Conservation (phyloP, 208 protist species). For the Trypanosoma conorhini region DNA sequence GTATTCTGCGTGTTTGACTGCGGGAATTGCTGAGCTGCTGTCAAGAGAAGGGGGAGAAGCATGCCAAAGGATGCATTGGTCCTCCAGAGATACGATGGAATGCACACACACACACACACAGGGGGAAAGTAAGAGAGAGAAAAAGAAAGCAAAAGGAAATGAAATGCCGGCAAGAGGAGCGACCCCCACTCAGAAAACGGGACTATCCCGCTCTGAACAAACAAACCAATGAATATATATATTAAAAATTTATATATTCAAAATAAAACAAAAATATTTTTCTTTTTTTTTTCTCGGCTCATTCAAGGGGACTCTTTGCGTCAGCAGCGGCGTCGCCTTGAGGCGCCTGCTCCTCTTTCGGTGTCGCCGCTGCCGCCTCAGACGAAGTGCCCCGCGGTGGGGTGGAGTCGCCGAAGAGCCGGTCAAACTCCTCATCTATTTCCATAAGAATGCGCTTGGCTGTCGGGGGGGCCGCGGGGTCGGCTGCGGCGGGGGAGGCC, state of each 20-base stretch:
- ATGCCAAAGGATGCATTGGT: not conserved
- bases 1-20: not conserved
- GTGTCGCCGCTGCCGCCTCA: not conserved
- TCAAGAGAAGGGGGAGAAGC: not conserved
- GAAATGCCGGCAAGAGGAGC: not conserved
- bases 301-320: not conserved
- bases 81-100: not conserved
- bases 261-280: too few relatives aligned
- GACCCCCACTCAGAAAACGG: not conserved
- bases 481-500: not conserved
- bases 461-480: not conserved
- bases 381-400: not conserved
- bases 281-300: too few relatives aligned
- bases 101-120: not conserved
- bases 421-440: slow-evolving; percentile 79
- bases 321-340: not conserved
- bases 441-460: slow-evolving; percentile 18
- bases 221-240: not conserved
- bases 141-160: not conserved
- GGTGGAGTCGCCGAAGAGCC: slow-evolving; percentile 52
- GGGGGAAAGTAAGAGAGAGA: not conserved
- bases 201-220: not conserved
- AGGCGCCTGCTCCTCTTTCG: too few relatives aligned
- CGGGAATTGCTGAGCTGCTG: not conserved
- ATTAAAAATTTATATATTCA: not conserved